These are phyloP conservation scores for Chaetomium sp. DNA, from an alignment of 2,329 filamentous ascomycete species.

Conservation along the genomic window DNA sequence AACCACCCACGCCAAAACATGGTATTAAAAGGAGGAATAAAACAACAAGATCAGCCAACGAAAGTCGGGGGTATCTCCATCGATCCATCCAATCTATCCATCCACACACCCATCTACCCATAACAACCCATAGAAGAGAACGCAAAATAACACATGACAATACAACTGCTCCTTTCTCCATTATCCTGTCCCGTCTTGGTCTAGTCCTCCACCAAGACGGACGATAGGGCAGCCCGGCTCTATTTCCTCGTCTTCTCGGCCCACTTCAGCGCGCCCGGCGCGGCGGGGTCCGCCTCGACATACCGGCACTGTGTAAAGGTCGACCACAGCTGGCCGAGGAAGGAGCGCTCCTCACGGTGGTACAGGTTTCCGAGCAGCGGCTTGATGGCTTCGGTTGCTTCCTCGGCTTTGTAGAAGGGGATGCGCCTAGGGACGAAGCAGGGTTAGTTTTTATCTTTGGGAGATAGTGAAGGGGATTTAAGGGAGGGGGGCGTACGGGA, in stretches of 20 bases:
- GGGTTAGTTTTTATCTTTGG: neutral
- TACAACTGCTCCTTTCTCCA: no score
- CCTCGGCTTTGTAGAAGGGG: conserved; percentile 54
- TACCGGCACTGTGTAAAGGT: conserved; percentile 43
- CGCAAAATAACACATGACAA: no score
- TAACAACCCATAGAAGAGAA: no score
- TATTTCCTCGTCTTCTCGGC: conserved; percentile 21
- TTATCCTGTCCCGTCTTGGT: no score
- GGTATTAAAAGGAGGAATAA: no score
- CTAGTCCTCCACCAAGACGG: no score
- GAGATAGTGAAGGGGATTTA: neutral
- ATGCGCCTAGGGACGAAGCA: conserved; percentile 35
- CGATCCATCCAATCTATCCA: no score
- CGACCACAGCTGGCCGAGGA: conserved; percentile 40
- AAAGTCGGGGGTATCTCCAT: no score
- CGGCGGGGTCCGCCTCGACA: conserved; percentile 36
- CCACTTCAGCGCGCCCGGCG: conserved; percentile 33
- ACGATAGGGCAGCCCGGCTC: neutral
- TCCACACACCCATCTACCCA: no score
- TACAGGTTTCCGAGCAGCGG: conserved; percentile 51
- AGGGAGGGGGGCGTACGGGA: conserved; percentile 38
- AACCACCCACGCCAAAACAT: no score
- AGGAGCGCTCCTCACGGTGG: conserved; percentile 38
- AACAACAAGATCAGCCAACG: no score
- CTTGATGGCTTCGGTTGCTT: conserved; percentile 51